These are phyloP conservation scores for Penicillium nucicola DNA, from an alignment of 495 filamentous ascomycete genomes.

Conservation along the genomic window DNA sequence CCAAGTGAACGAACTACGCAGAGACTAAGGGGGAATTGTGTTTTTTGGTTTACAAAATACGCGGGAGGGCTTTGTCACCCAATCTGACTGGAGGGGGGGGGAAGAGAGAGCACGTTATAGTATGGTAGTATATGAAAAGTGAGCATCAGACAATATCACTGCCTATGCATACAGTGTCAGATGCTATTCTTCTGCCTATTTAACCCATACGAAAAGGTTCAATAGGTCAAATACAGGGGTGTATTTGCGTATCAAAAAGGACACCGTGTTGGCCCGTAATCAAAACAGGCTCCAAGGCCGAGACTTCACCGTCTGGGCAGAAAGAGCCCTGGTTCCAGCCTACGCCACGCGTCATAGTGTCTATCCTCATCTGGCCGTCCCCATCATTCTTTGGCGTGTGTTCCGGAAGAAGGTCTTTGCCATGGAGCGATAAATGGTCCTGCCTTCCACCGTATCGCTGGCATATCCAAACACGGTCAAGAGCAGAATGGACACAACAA, in stretches of 20 bases:
- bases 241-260: slow-evolving; percentile 32
- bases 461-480: slow-evolving; percentile 47
- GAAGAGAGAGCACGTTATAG: too few relatives aligned
- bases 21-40: slow-evolving; percentile 5
- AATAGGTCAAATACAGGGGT: too few relatives aligned
- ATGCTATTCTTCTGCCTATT: slow-evolving; percentile 6
- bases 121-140: too few relatives aligned
- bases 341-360: slow-evolving; percentile 7
- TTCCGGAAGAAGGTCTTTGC: slow-evolving; percentile 37
- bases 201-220: slow-evolving; percentile 21
- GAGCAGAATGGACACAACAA: slow-evolving; percentile 57
- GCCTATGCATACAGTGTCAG: too few relatives aligned
- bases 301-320: slow-evolving; percentile 13
- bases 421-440: slow-evolving; percentile 46
- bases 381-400: slow-evolving; percentile 23
- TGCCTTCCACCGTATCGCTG: slow-evolving; percentile 51
- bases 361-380: not conserved
- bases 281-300: slow-evolving; percentile 7
- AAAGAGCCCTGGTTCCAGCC: slow-evolving; percentile 3
- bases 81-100: too few relatives aligned
- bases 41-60: slow-evolving; percentile 25
- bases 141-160: too few relatives aligned
- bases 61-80: slow-evolving; percentile 8
- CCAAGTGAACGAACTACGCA: not conserved
- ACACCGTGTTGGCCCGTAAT: slow-evolving; percentile 43